Base-by-base conservation (phyloP, 805 yeast species). In the Yarrowia divulgata region DNA sequence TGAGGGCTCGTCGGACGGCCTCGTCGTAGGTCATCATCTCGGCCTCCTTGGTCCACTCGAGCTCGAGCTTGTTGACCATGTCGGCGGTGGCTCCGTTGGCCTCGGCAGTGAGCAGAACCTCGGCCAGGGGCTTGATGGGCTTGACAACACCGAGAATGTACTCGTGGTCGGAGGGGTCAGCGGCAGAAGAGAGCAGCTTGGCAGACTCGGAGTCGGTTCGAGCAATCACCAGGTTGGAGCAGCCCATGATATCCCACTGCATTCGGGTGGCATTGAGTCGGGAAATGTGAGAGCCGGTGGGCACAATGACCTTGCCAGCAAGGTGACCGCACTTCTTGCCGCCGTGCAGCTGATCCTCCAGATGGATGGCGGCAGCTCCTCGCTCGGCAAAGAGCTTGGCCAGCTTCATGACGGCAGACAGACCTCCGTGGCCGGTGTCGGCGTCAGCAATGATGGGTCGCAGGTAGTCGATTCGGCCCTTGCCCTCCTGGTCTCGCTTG, bases 391-490 rank as follows among this genome's bases (percentile, higher is more conserved):
- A 87, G 64, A 86, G 75, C 74, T 87, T 87, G 32, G 90, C 88
- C 69, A 86, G 77, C 74, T 87, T 87, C 90, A 87, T 87, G 3
- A 87, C 87, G 0, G 89, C 81, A 2, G 87, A 84, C 14, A 83
- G 77, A 13, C 89, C 88, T 19, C 90, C 90, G 74, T 86, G 89
- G 3, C 90, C 90, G 73, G 88, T 87, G 71, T 87, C 90, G 2
- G 85, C 90, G 74, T 87, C 90, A 3, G 90, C 90, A 71, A 87
- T 83, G 67, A 87, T 86, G 16, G 90, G 90, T 69, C 85, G 80
- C 73, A 87, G 72, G 73, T 87, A 87, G 72, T 87, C 88, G n/a
- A 79, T 73, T 50, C 79, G 74, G 54, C 74, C 74, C 58, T 72
- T 64, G 64, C 73, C 78, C 6, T 69, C 73, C 18, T 72, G 67